Evolutionary conservation across 2,329 filamentous ascomycete genomes (phyloP), one percentile per base, ranked within the genome.

Genomic region (Chaetomium sp.): DNA sequence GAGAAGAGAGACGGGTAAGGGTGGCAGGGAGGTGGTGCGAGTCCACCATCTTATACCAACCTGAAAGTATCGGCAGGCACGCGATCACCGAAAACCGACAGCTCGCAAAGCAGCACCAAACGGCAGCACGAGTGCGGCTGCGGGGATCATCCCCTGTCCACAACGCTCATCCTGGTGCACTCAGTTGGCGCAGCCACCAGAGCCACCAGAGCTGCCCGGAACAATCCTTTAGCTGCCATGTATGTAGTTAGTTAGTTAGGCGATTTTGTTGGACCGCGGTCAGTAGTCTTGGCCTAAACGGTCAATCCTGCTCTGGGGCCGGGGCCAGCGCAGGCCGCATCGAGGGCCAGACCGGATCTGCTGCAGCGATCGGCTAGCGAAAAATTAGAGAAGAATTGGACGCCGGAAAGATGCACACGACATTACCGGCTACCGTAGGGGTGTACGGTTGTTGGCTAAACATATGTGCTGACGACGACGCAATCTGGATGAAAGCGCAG

Each of bases 401-500:
- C 45, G 31, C 57, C 13, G 47, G 33, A 31, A 50, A 19, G 19
- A 35, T 21, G 38, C 47, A n/a, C 9, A 42, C 4, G 6, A 25
- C 47, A 38, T 45, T 51, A 57, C 59, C 59, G 56, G 42, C 31
- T 55, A n/a, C 59, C n/a, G 53, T 13, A 50, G 21, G n/a, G 50
- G 21, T 42, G 38, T 54, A 45, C 33, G 10, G 29, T 57, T n/a
- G 33, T 33, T 67, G 68, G 64, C 64, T 67, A 66, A 69, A 68
- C 13, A 25, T 49, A 49, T 29, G 57, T 54, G 68, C 66, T 67
- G 68, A 70, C 65, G 69, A 67, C 67, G 63, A 51, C 49, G 62
- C 66, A 69, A 70, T 70, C 66, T 70, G 70, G 70, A 70, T 68
- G 69, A 70, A 71, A 66, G 67, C 53, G 38, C 25, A 53, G 47